These are phyloP conservation scores for Leavenworthia alabamica DNA, from an alignment of 345 rosid genomes.

Conservation along the genomic window DNA sequence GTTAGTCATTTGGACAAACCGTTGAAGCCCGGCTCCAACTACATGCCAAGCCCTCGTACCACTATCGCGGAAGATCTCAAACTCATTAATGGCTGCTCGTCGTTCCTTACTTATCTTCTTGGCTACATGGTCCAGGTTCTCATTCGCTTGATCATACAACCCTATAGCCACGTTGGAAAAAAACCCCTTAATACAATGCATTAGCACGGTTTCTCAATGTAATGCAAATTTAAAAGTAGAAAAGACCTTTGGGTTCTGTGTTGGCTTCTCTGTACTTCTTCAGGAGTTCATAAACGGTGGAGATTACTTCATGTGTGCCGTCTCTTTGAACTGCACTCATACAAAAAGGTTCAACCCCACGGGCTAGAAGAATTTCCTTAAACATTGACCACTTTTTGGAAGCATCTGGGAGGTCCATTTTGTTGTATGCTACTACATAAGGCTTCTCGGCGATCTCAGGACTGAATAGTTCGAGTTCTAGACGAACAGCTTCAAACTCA, in stretches of 20 bases:
- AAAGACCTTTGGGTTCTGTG: conserved; percentile 51
- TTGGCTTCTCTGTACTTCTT: conserved; percentile 46
- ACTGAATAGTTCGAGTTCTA: conserved; percentile 83
- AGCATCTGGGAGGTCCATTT: conserved; percentile 93
- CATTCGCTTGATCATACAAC: conserved; percentile 16
- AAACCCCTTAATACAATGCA: neutral
- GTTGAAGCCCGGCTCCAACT: conserved; percentile 72
- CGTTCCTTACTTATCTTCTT: conserved; percentile 62
- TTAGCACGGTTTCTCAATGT: neutral
- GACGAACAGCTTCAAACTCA: conserved; percentile 91
- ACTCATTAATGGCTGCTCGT: conserved; percentile 64
- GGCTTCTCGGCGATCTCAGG: conserved; percentile 86
- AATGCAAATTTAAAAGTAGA: conserved; percentile 8
- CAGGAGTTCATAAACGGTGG: conserved; percentile 57
- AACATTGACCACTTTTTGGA: conserved; percentile 65
- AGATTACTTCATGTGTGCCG: conserved; percentile 68
- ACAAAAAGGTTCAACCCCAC: conserved; percentile 62
- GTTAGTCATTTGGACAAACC: conserved; percentile 96
- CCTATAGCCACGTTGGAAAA: conserved; percentile 10
- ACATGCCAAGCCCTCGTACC: conserved; percentile 66
- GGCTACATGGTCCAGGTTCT: conserved; percentile 69
- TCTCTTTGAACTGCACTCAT: conserved; percentile 82
- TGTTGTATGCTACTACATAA: conserved; percentile 70
- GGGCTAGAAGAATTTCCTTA: conserved; percentile 56
- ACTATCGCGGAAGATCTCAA: conserved; percentile 58